Evolutionary conservation across 108 stramenopile genomes (phyloP), one percentile per base, ranked within the genome.

Genomic region (Skeletonema grethae): DNA sequence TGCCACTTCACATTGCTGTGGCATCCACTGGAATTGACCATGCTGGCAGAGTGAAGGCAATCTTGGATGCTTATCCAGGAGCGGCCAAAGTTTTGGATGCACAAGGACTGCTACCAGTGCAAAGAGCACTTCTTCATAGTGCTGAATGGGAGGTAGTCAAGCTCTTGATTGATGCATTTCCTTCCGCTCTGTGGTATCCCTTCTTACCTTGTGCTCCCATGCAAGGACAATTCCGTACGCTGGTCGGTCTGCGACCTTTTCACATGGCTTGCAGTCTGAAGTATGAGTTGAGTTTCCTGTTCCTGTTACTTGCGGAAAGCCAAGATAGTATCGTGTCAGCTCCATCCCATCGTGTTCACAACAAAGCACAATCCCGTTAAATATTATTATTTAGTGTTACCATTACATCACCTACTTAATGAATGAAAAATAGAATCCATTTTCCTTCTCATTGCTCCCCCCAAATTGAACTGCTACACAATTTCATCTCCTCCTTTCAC

Each of bases 231-330:
- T 30, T 55, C 7, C 16, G 12, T 28, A n/a, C 25, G 7, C 32
- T 57, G 36, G 22, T 74, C 11, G 73, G 73, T 45, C 46, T 74
- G 65, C 60, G 58, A 28, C 73, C 73, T 20, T 66, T 74, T 48
- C 65, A 74, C 12, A 46, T 74, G 3, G 65, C 73, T 61, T 74
- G 65, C 25, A 66, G 65, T 8, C 50, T 53, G n/a, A 11, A 32
- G 25, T 74, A 57, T 18, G 45, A 43, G 13, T 34, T 38, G 35
- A 65, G 61, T 61, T 65, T 74, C 12, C 65, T 74, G 12, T 74
- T 58, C 28, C 25, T 13, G 20, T 20, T 68, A 13, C 56, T 68
- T 20, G 11, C 32, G 34, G 35, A 68, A 11, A 22, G 36, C 29
- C 67, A 53, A 32, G 35, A 57, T 22, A 41, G 55, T 50, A 4